Conservation (phyloP, 306 rosid species). For the Vachellia collinsii region DNA sequence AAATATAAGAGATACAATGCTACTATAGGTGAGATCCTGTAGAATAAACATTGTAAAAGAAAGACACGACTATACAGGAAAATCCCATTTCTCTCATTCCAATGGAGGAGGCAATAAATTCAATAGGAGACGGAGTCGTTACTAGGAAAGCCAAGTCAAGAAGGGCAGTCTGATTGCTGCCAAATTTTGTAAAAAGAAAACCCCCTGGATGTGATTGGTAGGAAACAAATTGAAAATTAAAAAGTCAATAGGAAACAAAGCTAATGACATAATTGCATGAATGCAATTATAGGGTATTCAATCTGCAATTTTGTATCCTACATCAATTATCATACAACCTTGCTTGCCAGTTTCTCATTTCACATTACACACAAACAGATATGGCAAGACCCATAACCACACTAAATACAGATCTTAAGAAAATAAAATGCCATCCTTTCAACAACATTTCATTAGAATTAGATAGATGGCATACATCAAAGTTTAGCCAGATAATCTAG, state of each 20-base stretch:
- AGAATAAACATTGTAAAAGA: constrained; percentile 13
- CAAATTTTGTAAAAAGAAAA: constrained; percentile 93
- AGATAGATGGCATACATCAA: constrained; percentile 20
- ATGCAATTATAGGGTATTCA: constrained; percentile 9
- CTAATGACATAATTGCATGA: constrained; percentile 17
- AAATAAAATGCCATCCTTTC: constrained; percentile 21
- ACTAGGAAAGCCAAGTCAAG: constrained; percentile 99
- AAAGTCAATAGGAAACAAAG: neutral
- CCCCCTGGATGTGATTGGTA: constrained; percentile 99
- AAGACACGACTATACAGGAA: constrained; percentile 19
- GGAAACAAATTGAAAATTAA: constrained; percentile 27
- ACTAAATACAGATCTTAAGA: constrained; percentile 8
- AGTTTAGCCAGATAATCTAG: constrained; percentile 20
- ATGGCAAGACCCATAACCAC: constrained; percentile 7
- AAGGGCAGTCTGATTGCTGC: constrained; percentile 98
- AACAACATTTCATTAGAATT: constrained; percentile 25
- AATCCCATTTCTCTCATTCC: neutral
- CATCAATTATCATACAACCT: constrained; percentile 24
- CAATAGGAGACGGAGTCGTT: constrained; percentile 39
- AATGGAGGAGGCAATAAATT: constrained; percentile 15
- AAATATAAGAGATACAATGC: neutral
- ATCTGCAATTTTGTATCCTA: constrained; percentile 20
- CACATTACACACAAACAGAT: constrained; percentile 28
- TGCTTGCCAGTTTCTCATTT: constrained; percentile 20
- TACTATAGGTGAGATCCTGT: constrained; percentile 25